These are phyloP conservation scores for Ophiostoma himal-ulmi DNA, from an alignment of 2,329 filamentous ascomycete genomes.

Conservation along the genomic window DNA sequence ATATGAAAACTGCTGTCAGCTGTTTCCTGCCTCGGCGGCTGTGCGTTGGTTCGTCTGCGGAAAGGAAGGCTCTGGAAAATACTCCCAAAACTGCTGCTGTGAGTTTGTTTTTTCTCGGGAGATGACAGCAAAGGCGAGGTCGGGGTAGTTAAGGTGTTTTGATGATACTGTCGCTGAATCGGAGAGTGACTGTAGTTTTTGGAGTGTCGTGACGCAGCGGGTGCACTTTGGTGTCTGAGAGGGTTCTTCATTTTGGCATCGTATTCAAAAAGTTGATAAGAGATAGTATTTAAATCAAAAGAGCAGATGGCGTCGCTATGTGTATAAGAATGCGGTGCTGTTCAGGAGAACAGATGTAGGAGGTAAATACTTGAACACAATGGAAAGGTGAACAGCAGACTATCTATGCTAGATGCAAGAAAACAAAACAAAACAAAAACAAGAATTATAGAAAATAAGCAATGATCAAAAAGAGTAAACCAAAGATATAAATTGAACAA, in stretches of 20 bases:
- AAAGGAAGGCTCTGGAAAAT: slow-evolving; percentile 15
- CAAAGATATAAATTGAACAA: background rate
- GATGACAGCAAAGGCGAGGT: background rate
- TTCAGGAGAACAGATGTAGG: slow-evolving; percentile 2
- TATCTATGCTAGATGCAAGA: background rate
- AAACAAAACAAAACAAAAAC: background rate
- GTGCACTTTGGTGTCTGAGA: slow-evolving; percentile 21
- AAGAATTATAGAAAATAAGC: background rate
- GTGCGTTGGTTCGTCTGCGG: background rate
- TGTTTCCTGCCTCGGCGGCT: slow-evolving; percentile 8
- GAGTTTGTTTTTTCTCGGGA: background rate
- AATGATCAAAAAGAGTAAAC: background rate
- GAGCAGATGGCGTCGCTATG: background rate
- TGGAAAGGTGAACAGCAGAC: background rate
- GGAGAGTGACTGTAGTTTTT: background rate
- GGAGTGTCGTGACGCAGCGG: slow-evolving; percentile 10
- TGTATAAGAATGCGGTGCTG: background rate
- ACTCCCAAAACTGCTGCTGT: slow-evolving; percentile 14
- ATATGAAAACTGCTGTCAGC: slow-evolving; percentile 14
- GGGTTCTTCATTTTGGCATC: slow-evolving; percentile 20
- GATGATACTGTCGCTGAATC: background rate
- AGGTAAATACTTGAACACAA: background rate
- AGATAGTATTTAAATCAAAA: background rate
- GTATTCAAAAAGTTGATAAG: background rate
- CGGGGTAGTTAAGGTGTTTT: background rate